phyloP scores from a whole-genome alignment of 2,329 filamentous ascomycete species.

The Aciculosporium take region DNA sequence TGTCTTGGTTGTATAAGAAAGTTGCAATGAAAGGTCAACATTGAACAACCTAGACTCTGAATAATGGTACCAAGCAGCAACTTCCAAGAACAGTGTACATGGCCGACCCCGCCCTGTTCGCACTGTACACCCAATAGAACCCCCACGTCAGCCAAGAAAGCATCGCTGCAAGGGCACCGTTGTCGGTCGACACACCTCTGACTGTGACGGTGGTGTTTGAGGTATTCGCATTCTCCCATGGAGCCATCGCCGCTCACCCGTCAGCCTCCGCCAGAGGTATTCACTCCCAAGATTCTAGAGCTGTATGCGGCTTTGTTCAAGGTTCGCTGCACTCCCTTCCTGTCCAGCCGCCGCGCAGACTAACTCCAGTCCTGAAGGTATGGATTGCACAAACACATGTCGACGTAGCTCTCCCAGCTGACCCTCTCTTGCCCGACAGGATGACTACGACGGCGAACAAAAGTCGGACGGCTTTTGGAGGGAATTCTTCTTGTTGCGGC shows the following conservation, averaged over 20 bases:
- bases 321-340: constrained; percentile 26
- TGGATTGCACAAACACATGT: constrained; percentile 4
- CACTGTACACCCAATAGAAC: not conserved
- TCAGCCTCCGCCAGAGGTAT: constrained; percentile 76
- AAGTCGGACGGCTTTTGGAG: constrained; percentile 87
- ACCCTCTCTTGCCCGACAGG: constrained; percentile 12
- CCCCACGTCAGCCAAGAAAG: not conserved
- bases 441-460: constrained; percentile 52
- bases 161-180: not conserved
- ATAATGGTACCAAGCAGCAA: no score
- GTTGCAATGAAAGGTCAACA: no score
- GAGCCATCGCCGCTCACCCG: constrained; percentile 87
- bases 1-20: no score
- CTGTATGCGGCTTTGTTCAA: constrained; percentile 79
- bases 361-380: constrained; percentile 12
- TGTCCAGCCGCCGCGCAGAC: constrained; percentile 1
- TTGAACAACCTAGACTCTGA: no score
- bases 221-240: constrained; percentile 38
- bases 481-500: constrained; percentile 84
- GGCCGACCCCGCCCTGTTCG: not conserved
- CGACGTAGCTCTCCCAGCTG: constrained; percentile 14
- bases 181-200: not conserved
- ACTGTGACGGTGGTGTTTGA: constrained; percentile 3
- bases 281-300: constrained; percentile 86
- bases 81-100: constrained; percentile 1